Conservation (phyloP, 805 yeast genomes). For the Lachancea dasiensis region DNA sequence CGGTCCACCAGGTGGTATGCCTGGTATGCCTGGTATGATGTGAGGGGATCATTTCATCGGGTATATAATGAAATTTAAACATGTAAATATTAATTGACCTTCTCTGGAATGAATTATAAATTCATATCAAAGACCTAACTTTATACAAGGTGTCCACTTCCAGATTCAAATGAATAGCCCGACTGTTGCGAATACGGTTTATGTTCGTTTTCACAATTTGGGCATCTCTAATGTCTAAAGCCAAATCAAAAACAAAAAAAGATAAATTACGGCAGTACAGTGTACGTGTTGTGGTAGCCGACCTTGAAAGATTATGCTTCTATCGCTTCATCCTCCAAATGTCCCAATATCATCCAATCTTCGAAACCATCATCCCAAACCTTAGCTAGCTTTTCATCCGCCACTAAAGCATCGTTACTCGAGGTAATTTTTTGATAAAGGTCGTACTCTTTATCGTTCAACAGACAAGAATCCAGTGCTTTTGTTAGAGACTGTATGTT, state of each 20-base stretch:
- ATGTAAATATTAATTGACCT: conserved; percentile 4
- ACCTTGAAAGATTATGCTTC: conserved; percentile 1
- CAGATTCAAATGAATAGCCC: too few species aligned
- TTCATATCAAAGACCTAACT: too few species aligned
- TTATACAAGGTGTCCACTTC: too few species aligned
- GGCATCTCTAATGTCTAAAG: too few species aligned
- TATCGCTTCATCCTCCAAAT: background rate
- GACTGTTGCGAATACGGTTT: too few species aligned
- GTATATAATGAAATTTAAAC: conserved; percentile 7
- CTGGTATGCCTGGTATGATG: conserved; percentile 61
- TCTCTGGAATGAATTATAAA: background rate
- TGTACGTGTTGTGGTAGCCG: background rate
- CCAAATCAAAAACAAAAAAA: too few species aligned
- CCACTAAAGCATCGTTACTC: conserved; percentile 27
- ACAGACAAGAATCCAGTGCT: conserved; percentile 35
- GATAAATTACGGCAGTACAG: too few species aligned
- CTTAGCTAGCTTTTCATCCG: conserved; percentile 30
- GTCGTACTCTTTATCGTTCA: conserved; percentile 36
- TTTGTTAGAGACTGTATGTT: conserved; percentile 27
- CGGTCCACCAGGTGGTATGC: conserved; percentile 49
- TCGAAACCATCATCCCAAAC: conserved; percentile 40
- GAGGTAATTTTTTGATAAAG: conserved; percentile 28
- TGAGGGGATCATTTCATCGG: conserved; percentile 15
- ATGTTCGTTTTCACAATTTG: too few species aligned
- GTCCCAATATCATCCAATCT: conserved; percentile 32